These are phyloP conservation scores for Monosporascus sp. DNA, from an alignment of 2,329 filamentous ascomycete species.

Conservation along the genomic window DNA sequence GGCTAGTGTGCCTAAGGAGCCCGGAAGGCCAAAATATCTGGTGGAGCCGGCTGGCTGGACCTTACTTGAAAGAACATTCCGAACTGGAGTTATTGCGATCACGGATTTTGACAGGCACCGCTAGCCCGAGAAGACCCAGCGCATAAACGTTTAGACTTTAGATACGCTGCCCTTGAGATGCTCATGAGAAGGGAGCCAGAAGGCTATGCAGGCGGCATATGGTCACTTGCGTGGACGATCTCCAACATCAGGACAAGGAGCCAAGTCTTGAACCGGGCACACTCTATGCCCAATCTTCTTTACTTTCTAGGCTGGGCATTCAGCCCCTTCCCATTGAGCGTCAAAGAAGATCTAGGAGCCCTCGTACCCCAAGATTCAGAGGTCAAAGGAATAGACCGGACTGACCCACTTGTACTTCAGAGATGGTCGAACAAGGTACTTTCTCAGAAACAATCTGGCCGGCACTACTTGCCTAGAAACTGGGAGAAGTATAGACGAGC, in stretches of 20 bases:
- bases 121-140: background rate
- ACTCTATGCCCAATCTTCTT: constrained; percentile 5
- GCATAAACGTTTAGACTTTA: background rate
- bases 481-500: background rate
- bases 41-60: constrained; percentile 1
- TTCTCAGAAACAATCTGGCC: background rate
- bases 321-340: constrained; percentile 3
- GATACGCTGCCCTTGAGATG: constrained; percentile 5
- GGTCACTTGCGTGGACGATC: constrained; percentile 5
- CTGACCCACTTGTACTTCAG: background rate
- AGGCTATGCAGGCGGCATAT: constrained; percentile 5
- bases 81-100: constrained; percentile 5
- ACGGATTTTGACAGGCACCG: background rate
- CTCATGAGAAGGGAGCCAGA: constrained; percentile 1
- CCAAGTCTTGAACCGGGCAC: background rate
- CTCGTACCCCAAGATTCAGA: background rate
- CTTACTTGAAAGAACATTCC: constrained; percentile 1
- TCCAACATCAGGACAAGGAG: constrained; percentile 3
- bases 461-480: background rate
- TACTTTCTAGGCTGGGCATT: constrained; percentile 7
- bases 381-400: background rate
- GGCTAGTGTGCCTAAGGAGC: background rate
- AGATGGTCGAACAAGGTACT: background rate
- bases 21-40: background rate
- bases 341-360: background rate